A percentile compares a stretch with the other conserved stretches of the same genome.
These are phyloP conservation scores for Lentinula sp. DNA, from an alignment of 768 basidiomycete genomes.

Conservation along the genomic window DNA sequence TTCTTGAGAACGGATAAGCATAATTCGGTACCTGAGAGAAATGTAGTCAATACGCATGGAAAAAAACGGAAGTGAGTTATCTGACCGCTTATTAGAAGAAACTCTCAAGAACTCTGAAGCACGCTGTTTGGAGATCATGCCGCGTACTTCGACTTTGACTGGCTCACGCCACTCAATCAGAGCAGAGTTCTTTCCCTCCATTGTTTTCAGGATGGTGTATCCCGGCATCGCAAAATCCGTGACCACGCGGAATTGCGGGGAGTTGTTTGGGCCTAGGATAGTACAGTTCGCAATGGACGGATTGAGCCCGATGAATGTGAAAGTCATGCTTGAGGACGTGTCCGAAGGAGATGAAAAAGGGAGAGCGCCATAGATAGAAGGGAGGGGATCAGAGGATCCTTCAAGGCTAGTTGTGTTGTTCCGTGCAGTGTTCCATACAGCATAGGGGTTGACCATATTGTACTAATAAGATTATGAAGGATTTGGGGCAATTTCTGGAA, in stretches of 20 bases:
- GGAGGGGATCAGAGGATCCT: not conserved
- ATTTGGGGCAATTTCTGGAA: not conserved
- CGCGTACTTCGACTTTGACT: constrained; percentile 34
- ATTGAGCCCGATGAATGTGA: constrained; percentile 35
- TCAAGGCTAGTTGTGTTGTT: not conserved
- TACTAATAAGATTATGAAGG: not conserved
- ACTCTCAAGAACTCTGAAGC: constrained; percentile 35
- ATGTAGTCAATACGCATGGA: not conserved
- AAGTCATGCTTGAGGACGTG: constrained; percentile 22
- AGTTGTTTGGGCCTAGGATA: constrained; percentile 34
- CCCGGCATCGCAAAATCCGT: constrained; percentile 27
- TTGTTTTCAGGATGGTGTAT: constrained; percentile 29
- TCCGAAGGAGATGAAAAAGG: not conserved
- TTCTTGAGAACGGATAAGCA: constrained; percentile 26
- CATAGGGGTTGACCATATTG: not conserved
- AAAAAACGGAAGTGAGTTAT: not conserved
- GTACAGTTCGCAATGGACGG: constrained; percentile 37
- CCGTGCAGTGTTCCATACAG: not conserved
- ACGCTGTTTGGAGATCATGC: constrained; percentile 24
- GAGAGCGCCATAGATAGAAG: not conserved
- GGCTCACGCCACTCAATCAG: constrained; percentile 38
- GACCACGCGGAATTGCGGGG: constrained; percentile 32
- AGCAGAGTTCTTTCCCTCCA: constrained; percentile 24
- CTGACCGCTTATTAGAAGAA: constrained; percentile 35
- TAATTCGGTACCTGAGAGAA: constrained; percentile 23